These are phyloP conservation scores for Candida sithepensis DNA, from an alignment of 805 yeast species.

Conservation along the genomic window DNA sequence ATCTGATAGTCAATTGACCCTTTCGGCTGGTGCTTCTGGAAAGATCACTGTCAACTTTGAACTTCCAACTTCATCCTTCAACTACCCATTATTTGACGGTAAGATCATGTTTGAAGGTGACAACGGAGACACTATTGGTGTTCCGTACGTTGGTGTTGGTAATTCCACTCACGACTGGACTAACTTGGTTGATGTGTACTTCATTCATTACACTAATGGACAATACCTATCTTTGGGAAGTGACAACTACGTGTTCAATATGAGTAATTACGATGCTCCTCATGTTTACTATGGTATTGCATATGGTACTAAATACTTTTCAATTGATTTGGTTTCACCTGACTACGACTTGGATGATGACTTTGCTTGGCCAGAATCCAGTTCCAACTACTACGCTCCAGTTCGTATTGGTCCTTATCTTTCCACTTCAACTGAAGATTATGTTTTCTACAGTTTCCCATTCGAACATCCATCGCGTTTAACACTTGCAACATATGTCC, in stretches of 20 bases:
- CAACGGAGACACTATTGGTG: conserved; percentile 11
- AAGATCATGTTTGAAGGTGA: conserved; percentile 12
- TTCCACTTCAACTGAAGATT: background rate
- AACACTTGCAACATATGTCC: background rate
- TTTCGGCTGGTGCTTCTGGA: conserved; percentile 8
- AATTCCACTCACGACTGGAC: conserved; percentile 9
- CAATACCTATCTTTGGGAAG: background rate
- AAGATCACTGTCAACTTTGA: conserved; percentile 6
- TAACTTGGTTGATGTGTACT: conserved; percentile 2
- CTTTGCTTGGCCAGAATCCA: conserved; percentile 10
- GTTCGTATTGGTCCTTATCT: conserved; percentile 1
- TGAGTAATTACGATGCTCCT: conserved; percentile 2
- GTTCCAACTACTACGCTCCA: conserved; percentile 2
- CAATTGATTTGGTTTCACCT: conserved; percentile 9
- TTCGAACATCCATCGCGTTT: background rate
- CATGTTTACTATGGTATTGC: conserved; percentile 6
- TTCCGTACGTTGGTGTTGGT: conserved; percentile 18
- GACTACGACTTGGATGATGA: conserved; percentile 12
- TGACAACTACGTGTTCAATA: background rate
- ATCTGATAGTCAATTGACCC: conserved; percentile 1
- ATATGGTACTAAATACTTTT: conserved; percentile 10
- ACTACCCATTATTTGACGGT: conserved; percentile 9
- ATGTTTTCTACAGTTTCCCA: background rate
- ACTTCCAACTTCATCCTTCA: conserved; percentile 3
- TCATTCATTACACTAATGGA: background rate